Base-by-base conservation (phyloP, 2,329 filamentous ascomycete genomes). In the Trichophyton simii region DNA sequence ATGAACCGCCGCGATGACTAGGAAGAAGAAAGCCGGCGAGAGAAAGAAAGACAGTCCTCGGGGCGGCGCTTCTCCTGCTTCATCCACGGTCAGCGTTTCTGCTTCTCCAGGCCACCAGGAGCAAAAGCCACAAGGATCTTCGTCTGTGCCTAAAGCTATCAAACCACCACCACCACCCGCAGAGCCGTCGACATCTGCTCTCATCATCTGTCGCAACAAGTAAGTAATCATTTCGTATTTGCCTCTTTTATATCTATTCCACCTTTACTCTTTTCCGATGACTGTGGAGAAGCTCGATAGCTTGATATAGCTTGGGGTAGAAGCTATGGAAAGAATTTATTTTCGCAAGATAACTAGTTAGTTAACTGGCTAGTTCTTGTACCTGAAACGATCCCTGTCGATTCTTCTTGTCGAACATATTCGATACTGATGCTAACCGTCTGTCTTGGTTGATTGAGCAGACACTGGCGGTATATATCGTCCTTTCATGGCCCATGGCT, bases 401-500 rank as follows among this genome's bases (percentile, higher is more conserved):
- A 42, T 58, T 18, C 6, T 11, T 11, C 22, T 28, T 8, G 18
- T 38, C 22, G 28, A 13, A 13, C 38, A 28, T 9, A 15, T 22
- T 22, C 34, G 3, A 38, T 13, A 13, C 34, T 13, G 42, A 11
- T 57, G 11, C 44, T 60, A 18, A 58, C 59, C 5, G 7, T 20
- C 22, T 22, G 9, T 22, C 25, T 28, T 9, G 13, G 36, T 57
- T 34, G 61, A 22, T 50, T 34, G 61, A 22, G 60, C 67, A 92
- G 89, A 72, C 88, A 92, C 76, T 92, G 88, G 89, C 83, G 85
- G 65, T 89, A 90, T 72, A 91, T 94, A 63, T 91, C 88, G 22
- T 87, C 86, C 31, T 94, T 89, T 69, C 86, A 91, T 70, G 89
- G 89, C 25, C 85, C 88, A 66, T 94, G 89, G 89, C 82, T 91